Evolutionary conservation across 306 rosid genomes (phyloP), one percentile per base, ranked within the genome.

Genomic region (Quercus bicolor): DNA sequence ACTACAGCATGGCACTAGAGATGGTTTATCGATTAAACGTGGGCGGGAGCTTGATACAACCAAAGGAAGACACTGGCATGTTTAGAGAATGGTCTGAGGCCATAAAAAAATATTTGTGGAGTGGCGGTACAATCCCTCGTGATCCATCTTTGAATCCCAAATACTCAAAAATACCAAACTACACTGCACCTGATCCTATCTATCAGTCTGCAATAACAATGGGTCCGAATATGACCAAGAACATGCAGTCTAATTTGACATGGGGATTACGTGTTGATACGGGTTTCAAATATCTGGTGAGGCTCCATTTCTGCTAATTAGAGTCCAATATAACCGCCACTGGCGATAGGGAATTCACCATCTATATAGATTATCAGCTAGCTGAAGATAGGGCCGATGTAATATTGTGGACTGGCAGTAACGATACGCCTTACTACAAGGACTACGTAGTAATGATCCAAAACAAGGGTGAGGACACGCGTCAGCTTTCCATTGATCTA

Each of bases 241-340:
- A 81, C 68, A 55, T 61, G 29, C 76, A 62, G 34, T 79, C 5
- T 70, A 81, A 87, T n/a, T 64, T 23, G 2, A 78, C 87, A 0
- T 89, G 89, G 89, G 10, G 71, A 59, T 89, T 89, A 3, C 24
- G 77, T 0, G 71, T 89, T 7, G 93, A 89, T 72, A 43, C 86
- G 19, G 87, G 88, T 13, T 89, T 86, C 81, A 9, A 4, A 0
- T 84, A 89, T 68, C 81, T 89, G 1, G 66, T 89, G 3, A 89
- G 93, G 86, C 89, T 89, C 4, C 64, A 57, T 57, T 57, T 57
- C 29, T 57, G 64, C 29, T 29, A 57, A 57, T 1, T 57, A 9
- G 28, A 1, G 6, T 0, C 16, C 15, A 0, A 3, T 0, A 21
- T 57, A 57, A 8, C 0, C 24, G 0, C 0, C 4, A 0, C 2